Conservation (phyloP, 495 filamentous ascomycete species). For the Talaromyces proteolyticus region DNA sequence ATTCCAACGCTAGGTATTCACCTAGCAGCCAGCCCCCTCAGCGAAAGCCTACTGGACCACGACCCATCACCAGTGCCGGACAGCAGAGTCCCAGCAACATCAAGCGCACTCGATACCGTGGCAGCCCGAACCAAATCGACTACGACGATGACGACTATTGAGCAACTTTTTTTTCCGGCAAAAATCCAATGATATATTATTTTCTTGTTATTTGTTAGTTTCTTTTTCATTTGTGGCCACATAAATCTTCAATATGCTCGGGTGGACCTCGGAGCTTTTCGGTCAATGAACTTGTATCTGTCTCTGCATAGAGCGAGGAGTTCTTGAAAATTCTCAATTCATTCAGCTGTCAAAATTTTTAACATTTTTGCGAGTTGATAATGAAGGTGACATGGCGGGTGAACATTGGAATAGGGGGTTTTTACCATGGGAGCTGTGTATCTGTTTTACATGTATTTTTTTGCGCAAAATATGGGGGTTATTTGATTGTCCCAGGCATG, state of each 20-base stretch:
- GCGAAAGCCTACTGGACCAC: constrained; percentile 51
- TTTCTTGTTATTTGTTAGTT: too few species aligned
- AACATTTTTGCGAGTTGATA: neutral
- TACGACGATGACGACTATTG: constrained; percentile 24
- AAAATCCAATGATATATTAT: neutral
- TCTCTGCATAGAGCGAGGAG: constrained; percentile 3
- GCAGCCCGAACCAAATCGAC: constrained; percentile 43
- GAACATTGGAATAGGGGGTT: neutral
- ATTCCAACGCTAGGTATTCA: constrained; percentile 19
- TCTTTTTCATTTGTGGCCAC: neutral
- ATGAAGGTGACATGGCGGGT: neutral
- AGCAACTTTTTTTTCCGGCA: neutral
- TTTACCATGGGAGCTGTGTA: neutral
- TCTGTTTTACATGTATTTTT: constrained; percentile 2
- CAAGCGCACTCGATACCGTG: constrained; percentile 39
- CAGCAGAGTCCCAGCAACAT: constrained; percentile 38
- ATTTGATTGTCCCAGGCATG: neutral
- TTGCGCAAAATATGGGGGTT: too few species aligned
- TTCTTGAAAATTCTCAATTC: neutral
- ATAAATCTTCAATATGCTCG: neutral
- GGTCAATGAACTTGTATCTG: neutral
- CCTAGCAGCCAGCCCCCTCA: constrained; percentile 32
- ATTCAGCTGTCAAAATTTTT: neutral
- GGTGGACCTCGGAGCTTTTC: neutral
- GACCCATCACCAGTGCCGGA: constrained; percentile 41